Evolutionary conservation across 2,329 filamentous ascomycete species (phyloP).

Genomic region (Aspergillus unguis): DNA sequence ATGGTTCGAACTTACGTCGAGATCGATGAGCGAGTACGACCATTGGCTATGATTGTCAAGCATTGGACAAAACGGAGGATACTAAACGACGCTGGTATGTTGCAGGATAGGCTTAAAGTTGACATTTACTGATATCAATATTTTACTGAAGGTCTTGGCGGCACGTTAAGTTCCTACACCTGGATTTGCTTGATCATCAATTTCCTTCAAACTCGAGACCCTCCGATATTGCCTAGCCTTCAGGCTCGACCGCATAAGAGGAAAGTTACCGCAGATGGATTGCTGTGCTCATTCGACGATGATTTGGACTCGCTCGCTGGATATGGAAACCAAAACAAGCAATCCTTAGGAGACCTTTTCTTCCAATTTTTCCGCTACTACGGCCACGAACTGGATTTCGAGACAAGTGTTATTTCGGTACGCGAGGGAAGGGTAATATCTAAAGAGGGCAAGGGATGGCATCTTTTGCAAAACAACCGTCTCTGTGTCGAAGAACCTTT

Average conservation of each 20-base stretch:
- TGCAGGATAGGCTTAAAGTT: not conserved
- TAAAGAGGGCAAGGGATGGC: constrained; percentile 86
- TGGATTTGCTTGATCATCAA: constrained; percentile 99
- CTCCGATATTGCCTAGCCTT: constrained; percentile 78
- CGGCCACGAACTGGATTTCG: constrained; percentile 88
- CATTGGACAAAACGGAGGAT: constrained; percentile 92
- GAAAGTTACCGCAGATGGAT: constrained; percentile 60
- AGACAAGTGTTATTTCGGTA: constrained; percentile 78
- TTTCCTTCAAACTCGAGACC: constrained; percentile 83
- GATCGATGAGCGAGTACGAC: constrained; percentile 84
- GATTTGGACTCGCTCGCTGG: constrained; percentile 71
- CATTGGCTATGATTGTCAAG: constrained; percentile 94
- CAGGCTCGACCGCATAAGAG: constrained; percentile 69
- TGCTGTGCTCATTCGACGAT: constrained; percentile 77
- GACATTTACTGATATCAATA: constrained; percentile 17
- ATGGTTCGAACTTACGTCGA: constrained; percentile 98
- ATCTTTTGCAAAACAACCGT: constrained; percentile 72
- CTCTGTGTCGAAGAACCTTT: constrained; percentile 97
- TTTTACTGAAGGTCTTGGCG: constrained; percentile 67
- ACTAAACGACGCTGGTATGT: constrained; percentile 90
- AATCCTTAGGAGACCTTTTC: constrained; percentile 77
- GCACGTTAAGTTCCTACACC: constrained; percentile 94
- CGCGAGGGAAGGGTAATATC: constrained; percentile 73
- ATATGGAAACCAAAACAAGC: constrained; percentile 75
- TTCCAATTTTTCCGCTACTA: constrained; percentile 97